These are phyloP conservation scores for Neurospora sp. DNA, from an alignment of 2,329 filamentous ascomycete species.

Conservation along the genomic window DNA sequence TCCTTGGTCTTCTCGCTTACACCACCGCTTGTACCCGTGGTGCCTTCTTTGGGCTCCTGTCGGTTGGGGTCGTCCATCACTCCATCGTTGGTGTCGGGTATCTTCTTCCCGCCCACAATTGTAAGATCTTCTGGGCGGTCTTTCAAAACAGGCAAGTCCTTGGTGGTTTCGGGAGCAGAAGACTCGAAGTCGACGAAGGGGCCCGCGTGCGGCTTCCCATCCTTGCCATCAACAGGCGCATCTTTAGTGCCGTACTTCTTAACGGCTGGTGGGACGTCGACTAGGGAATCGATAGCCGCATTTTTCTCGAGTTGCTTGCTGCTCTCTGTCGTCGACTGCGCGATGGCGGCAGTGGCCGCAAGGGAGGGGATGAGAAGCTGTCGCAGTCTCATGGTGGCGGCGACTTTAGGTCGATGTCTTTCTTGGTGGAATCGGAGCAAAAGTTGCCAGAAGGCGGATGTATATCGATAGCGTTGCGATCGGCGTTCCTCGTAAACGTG, in stretches of 20 bases:
- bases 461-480: not conserved
- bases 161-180: conserved; percentile 23
- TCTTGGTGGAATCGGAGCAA: not conserved
- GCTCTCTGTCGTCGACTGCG: conserved; percentile 14
- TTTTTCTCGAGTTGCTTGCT: conserved; percentile 13
- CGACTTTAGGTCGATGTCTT: not conserved
- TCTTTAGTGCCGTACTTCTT: conserved; percentile 51
- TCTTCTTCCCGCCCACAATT: conserved; percentile 48
- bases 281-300: conserved; percentile 13
- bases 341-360: conserved; percentile 33
- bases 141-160: conserved; percentile 34
- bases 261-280: conserved; percentile 15
- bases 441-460: not conserved
- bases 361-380: conserved; percentile 49
- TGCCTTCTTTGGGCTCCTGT: conserved; percentile 68
- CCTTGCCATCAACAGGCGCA: conserved; percentile 82
- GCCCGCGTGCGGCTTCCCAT: conserved; percentile 86
- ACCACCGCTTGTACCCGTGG: conserved; percentile 79
- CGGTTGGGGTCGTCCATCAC: conserved; percentile 88
- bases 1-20: conserved; percentile 81
- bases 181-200: conserved; percentile 58
- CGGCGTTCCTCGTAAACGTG: not conserved
- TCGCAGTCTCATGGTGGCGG: conserved; percentile 48
- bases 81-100: conserved; percentile 59
- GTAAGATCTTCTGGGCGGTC: conserved; percentile 42